phyloP scores from a whole-genome alignment of 2,329 filamentous ascomycete genomes.

The Ceratocystis diversiconidia region DNA sequence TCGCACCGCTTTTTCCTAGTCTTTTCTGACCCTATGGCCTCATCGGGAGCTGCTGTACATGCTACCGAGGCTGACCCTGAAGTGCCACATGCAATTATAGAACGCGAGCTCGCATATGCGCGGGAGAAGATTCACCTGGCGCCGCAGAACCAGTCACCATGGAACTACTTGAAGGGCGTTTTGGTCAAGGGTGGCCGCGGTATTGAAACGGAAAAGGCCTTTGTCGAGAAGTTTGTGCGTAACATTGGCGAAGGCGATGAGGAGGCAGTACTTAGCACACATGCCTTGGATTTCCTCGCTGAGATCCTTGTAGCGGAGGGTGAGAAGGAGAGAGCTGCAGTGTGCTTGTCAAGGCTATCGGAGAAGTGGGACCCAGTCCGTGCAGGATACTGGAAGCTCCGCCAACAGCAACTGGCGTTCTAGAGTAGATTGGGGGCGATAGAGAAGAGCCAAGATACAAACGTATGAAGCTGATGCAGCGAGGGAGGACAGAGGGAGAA shows the following conservation, averaged over 20 bases:
- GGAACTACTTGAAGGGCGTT: slow-evolving; percentile 79
- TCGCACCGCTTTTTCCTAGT: slow-evolving; percentile 92
- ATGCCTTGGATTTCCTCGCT: slow-evolving; percentile 57
- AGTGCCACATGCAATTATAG: slow-evolving; percentile 48
- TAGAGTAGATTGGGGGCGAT: neutral
- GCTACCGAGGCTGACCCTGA: slow-evolving; percentile 40
- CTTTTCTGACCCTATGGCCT: slow-evolving; percentile 47
- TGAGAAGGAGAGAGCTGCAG: slow-evolving; percentile 46
- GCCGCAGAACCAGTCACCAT: slow-evolving; percentile 86
- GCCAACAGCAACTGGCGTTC: slow-evolving; percentile 22
- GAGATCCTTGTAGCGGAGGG: slow-evolving; percentile 49
- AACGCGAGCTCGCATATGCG: slow-evolving; percentile 62
- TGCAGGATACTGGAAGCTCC: slow-evolving; percentile 78
- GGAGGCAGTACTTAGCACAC: slow-evolving; percentile 45
- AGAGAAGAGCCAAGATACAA: neutral
- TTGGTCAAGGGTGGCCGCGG: slow-evolving; percentile 49
- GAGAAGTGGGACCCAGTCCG: slow-evolving; percentile 85
- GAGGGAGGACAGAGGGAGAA: neutral
- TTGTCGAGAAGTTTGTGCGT: slow-evolving; percentile 38
- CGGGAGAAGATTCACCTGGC: slow-evolving; percentile 60
- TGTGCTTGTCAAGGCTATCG: slow-evolving; percentile 58
- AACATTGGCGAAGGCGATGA: slow-evolving; percentile 30
- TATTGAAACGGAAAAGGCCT: slow-evolving; percentile 33
- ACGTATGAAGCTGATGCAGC: neutral
- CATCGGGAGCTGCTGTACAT: slow-evolving; percentile 31